These are phyloP conservation scores for Colletotrichum karsti DNA, from an alignment of 2,329 filamentous ascomycete species.

Conservation along the genomic window DNA sequence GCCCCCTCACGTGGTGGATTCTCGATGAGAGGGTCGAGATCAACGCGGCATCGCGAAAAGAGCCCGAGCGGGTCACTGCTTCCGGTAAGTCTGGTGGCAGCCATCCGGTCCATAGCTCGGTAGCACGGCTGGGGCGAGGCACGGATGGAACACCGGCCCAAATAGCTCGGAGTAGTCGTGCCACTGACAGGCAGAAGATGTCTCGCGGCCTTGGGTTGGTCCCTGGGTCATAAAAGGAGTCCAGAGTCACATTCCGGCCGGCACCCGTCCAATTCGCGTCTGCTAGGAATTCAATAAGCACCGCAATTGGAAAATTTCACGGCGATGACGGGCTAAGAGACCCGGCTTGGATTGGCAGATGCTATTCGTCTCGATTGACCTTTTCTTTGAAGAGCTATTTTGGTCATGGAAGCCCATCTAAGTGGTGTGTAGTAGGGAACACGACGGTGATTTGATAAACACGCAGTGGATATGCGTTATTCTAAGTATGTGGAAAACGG, in stretches of 20 bases:
- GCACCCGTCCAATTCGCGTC: neutral
- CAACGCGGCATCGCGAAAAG: neutral
- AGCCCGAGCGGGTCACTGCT: constrained; percentile 1
- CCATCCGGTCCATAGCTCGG: neutral
- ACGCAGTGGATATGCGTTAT: neutral
- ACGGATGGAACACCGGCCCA: neutral
- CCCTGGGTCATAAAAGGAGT: neutral
- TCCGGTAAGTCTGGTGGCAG: constrained; percentile 1
- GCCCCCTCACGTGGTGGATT: neutral
- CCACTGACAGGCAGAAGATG: neutral
- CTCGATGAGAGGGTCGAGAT: neutral
- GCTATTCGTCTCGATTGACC: neutral
- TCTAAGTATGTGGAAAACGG: neutral
- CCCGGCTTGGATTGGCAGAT: neutral
- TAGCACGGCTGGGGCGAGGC: neutral
- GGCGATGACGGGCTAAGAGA: neutral
- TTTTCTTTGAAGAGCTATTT: neutral
- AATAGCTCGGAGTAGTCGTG: neutral
- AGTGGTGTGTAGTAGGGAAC: neutral
- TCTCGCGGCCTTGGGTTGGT: neutral
- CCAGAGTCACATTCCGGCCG: neutral
- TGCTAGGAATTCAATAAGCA: neutral
- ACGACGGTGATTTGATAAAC: neutral
- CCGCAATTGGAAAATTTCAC: neutral
- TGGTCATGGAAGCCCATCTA: neutral